Evolutionary conservation across 208 protist species (phyloP).

Genomic region (Trypanosoma platydactyli): DNA sequence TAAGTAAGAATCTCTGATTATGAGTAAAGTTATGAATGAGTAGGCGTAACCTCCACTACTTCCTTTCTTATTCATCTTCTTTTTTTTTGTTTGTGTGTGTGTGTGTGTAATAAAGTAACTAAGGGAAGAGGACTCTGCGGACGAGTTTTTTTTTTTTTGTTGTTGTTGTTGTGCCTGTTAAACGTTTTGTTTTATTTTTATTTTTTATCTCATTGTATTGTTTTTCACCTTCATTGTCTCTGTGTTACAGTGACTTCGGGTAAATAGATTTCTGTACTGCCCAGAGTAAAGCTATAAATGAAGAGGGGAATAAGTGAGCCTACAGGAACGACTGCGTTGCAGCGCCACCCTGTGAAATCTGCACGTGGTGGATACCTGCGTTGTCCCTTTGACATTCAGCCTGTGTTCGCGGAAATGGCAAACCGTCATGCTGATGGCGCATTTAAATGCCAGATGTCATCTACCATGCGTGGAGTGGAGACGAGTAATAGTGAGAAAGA

Average conservation of each 20-base stretch:
- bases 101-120: too few species aligned
- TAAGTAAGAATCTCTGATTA: too few species aligned
- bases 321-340: neutral
- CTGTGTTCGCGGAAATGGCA: conserved; percentile 47
- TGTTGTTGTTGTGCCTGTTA: neutral
- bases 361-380: conserved; percentile 68
- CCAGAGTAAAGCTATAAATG: neutral
- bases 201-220: conserved; percentile 8
- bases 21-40: too few species aligned
- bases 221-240: neutral
- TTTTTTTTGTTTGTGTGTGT: too few species aligned
- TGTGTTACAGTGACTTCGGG: too few species aligned
- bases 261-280: neutral
- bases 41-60: too few species aligned
- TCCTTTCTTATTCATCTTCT: too few species aligned
- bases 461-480: neutral
- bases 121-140: too few species aligned
- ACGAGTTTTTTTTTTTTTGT: conserved; percentile 2
- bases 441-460: neutral
- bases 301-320: neutral
- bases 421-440: conserved; percentile 30
- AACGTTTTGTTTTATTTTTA: conserved; percentile 19
- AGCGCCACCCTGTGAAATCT: conserved; percentile 37
- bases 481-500: conserved; percentile 21
- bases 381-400: conserved; percentile 62